These are phyloP conservation scores for Lasiodiplodia hormozganensis DNA, from an alignment of 2,329 filamentous ascomycete genomes.

Conservation along the genomic window DNA sequence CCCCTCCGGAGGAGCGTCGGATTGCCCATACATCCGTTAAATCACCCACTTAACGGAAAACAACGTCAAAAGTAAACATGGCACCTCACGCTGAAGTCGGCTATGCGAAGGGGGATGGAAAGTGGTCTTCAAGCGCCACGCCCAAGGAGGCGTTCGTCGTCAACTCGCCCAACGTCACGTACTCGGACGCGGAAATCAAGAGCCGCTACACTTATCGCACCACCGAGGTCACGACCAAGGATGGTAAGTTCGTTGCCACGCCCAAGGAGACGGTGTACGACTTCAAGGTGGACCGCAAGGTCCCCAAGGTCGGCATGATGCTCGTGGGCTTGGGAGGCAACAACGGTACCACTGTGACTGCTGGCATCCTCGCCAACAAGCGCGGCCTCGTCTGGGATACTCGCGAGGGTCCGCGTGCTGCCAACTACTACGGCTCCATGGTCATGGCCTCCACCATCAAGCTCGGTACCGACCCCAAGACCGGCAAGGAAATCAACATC, in stretches of 20 bases:
- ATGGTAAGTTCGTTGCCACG: conserved; percentile 81
- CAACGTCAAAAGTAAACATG: conserved; percentile 62
- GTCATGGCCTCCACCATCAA: conserved; percentile 98
- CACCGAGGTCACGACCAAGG: conserved; percentile 76
- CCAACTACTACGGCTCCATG: conserved; percentile 98
- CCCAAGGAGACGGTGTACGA: conserved; percentile 92
- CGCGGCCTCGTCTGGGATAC: conserved; percentile 89
- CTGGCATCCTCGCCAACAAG: conserved; percentile 95
- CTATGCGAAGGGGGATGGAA: conserved; percentile 60
- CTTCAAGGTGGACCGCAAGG: conserved; percentile 95
- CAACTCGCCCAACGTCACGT: conserved; percentile 88
- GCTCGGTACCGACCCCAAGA: conserved; percentile 85
- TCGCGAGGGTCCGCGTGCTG: conserved; percentile 80
- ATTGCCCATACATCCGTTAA: conserved; percentile 55
- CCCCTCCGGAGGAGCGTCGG: conserved; percentile 80
- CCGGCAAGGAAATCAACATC: conserved; percentile 89
- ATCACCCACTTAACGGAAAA: conserved; percentile 31
- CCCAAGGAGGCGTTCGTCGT: conserved; percentile 78
- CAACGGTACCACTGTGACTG: conserved; percentile 96
- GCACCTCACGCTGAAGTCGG: conserved; percentile 84
- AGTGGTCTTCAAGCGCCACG: conserved; percentile 42
- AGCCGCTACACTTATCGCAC: conserved; percentile 98
- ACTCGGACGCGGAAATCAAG: conserved; percentile 85
- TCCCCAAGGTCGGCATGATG: conserved; percentile 96
- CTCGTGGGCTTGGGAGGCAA: conserved; percentile 97